Evolutionary conservation across 2,329 filamentous ascomycete species (phyloP).

Genomic region (Cladosporium sp.): DNA sequence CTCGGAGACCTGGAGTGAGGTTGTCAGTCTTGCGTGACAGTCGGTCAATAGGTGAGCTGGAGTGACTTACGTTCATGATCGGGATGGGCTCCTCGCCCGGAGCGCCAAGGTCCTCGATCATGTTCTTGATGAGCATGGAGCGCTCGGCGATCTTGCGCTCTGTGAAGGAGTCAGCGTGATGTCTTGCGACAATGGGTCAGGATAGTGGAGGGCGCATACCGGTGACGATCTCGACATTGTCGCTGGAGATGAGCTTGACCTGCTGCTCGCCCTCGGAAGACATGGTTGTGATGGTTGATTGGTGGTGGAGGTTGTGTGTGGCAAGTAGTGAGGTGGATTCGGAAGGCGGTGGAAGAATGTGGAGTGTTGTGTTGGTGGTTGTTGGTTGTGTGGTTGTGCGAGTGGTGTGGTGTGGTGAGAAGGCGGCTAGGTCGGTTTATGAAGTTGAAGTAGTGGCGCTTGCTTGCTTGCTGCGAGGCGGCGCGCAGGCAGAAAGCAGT

Average conservation of each 20-base stretch:
- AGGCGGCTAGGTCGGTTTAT: neutral
- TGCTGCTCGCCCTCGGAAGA: conserved; percentile 29
- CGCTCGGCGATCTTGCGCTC: conserved; percentile 84
- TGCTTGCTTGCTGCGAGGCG: neutral
- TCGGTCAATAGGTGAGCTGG: neutral
- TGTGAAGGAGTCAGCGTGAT: conserved; percentile 20
- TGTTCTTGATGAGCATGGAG: conserved; percentile 94
- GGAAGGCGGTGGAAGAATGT: neutral
- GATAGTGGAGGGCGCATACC: conserved; percentile 25
- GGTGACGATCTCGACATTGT: conserved; percentile 42
- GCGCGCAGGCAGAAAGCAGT: neutral
- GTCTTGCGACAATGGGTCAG: conserved; percentile 3
- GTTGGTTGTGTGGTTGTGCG: neutral
- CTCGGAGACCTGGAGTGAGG: conserved; percentile 65
- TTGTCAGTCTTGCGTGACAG: conserved; percentile 26
- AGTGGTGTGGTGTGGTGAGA: conserved; percentile 5
- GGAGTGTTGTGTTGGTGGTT: conserved; percentile 2
- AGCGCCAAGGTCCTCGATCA: conserved; percentile 86
- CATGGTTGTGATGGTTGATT: conserved; percentile 25
- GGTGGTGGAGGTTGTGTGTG: conserved; percentile 12
- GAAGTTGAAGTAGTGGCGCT: neutral
- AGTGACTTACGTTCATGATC: conserved; percentile 63
- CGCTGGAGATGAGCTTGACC: conserved; percentile 44
- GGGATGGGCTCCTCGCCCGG: conserved; percentile 67
- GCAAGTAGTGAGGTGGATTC: neutral